Base-by-base conservation (phyloP, 257 asterid species). In the Eucommia ulmoides region DNA sequence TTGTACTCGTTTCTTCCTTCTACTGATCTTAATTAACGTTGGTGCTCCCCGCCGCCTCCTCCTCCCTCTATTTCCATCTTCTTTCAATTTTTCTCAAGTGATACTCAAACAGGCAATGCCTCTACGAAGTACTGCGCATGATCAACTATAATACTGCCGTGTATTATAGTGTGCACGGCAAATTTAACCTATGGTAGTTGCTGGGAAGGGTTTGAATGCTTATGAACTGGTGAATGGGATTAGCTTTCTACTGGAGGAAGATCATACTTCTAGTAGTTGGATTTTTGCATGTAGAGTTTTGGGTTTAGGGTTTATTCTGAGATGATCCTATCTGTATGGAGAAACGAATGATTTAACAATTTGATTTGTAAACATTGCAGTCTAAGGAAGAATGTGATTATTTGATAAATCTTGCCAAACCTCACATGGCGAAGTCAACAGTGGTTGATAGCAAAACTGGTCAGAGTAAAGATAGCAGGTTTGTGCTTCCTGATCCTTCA, bases 361-460 rank as follows among this genome's bases (percentile, higher is more conserved):
- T 29, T 12, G 12, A 7, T 29, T 29, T 29, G 38, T 29, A 29
- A 29, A 7, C 51, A 55, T 64, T 49, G 59, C 84, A 80, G 94
- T 83, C 94, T 14, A 72, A 72, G 52, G 93, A 74, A 73, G 94
- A 87, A 71, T 87, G 93, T n/a, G 84, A 80, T 58, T 62, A 83
- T 66, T 62, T 86, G 57, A 83, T 86, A 51, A 66, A 65, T 60
- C 77, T 76, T 17, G 96, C 94, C 50, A 68, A 25, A 50, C 96
- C 96, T 54, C 75, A 78, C 63, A 72, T 83, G 93, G 62, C 1
- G 24, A 83, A 66, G 73, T 80, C 96, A 6, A 66, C 77, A 17
- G 94, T 86, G 47, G 81, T 74, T 16, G 96, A 86, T 65, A 70
- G 80, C 66, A 56, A 71, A 56, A 80, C 96, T 24, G 94, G 96